A percentile compares a stretch with the other conserved stretches of the same genome.
phyloP scores from a whole-genome alignment of 352 stramenopile species.

The Phytophthora aleatoria region DNA sequence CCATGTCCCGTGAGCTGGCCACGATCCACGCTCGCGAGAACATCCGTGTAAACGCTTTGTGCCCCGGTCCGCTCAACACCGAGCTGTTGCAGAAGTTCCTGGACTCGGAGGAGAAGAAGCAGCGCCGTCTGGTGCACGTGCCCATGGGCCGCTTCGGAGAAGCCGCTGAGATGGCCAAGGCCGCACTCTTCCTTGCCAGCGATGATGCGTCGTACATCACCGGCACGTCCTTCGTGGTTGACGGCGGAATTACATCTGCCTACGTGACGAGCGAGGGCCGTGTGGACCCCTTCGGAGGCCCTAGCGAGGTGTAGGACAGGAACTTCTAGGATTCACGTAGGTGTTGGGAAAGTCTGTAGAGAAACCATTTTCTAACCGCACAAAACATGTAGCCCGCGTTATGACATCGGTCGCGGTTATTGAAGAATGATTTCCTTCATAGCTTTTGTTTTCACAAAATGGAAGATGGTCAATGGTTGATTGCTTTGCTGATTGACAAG shows the following conservation, averaged over 20 bases:
- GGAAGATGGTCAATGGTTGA: too few relatives aligned
- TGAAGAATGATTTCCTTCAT: too few relatives aligned
- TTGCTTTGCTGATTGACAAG: too few relatives aligned
- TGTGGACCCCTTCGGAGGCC: conserved; percentile 83
- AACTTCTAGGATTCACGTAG: neutral
- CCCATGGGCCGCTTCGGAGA: conserved; percentile 90
- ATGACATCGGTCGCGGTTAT: too few relatives aligned
- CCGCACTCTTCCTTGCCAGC: conserved; percentile 85
- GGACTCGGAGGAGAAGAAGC: conserved; percentile 83
- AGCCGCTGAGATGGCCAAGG: conserved; percentile 87
- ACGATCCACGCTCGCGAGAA: conserved; percentile 89
- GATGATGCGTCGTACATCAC: conserved; percentile 89
- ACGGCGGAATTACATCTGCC: conserved; percentile 87
- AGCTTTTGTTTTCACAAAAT: too few relatives aligned
- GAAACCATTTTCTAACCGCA: neutral
- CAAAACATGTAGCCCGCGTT: neutral
- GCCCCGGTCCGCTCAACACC: conserved; percentile 85
- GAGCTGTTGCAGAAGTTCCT: conserved; percentile 89
- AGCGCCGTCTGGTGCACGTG: conserved; percentile 85
- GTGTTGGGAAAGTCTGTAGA: conserved; percentile 1
- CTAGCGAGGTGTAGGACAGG: conserved; percentile 65
- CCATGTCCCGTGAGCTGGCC: conserved; percentile 85
- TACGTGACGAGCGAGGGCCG: conserved; percentile 85
- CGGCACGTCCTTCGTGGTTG: conserved; percentile 85
- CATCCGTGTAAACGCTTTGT: conserved; percentile 89